A percentile compares a stretch with the other conserved stretches of the same genome.
These are phyloP conservation scores for Theobroma grandiflorum DNA, from an alignment of 441 rosid species.

Conservation along the genomic window DNA sequence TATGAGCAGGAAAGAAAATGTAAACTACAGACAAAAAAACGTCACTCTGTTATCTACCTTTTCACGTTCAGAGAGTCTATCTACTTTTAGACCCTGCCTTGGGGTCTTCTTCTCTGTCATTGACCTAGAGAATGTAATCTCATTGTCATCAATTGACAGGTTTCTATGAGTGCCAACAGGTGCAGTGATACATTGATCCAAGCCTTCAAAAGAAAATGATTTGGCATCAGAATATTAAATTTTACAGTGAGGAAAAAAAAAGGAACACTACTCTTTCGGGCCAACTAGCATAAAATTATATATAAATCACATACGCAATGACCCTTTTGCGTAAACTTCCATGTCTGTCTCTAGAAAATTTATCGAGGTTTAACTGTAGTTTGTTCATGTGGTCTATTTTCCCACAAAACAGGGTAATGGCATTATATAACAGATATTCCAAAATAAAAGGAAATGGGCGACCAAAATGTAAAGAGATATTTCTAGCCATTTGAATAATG, in stretches of 20 bases:
- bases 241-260: conserved; percentile 22
- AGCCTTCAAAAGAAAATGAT: conserved; percentile 57
- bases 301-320: not conserved
- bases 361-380: not conserved
- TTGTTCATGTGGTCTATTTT: not conserved
- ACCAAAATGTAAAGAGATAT: not conserved
- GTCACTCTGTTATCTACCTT: conserved; percentile 56
- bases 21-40: conserved; percentile 23
- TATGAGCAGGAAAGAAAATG: conserved; percentile 2
- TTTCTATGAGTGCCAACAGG: conserved; percentile 48
- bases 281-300: not conserved
- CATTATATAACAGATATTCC: not conserved
- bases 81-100: conserved; percentile 66
- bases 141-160: conserved; percentile 51
- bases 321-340: not conserved
- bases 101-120: conserved; percentile 66
- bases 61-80: conserved; percentile 80
- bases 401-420: not conserved
- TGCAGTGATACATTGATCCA: conserved; percentile 69
- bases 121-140: conserved; percentile 64
- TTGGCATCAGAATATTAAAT: conserved; percentile 38
- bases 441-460: not conserved
- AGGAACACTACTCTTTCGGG: not conserved
- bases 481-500: not conserved
- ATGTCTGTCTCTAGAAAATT: not conserved